Base-by-base conservation (phyloP, 306 rosid species). In the Lagenaria siceraria region DNA sequence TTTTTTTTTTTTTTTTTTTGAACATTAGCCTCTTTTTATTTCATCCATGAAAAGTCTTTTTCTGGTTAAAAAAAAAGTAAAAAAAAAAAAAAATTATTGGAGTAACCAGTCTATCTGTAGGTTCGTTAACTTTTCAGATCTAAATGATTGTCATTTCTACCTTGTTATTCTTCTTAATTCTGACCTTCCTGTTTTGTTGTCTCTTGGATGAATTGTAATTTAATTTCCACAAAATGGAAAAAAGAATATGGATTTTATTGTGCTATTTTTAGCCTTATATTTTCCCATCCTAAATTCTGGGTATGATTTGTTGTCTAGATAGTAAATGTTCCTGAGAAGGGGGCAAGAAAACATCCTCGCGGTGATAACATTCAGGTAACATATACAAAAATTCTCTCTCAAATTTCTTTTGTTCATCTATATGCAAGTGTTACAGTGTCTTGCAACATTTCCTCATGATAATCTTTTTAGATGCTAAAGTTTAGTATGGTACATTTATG, bases 311-410 rank as follows among this genome's bases (percentile, higher is more conserved):
- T 73, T 73, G 61, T 49, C 84, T 90, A 94, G 98, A 86, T 94
- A 82, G 97, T 94, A 79, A 94, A 94, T 83, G 97, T 94, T 89
- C 98, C 98, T 43, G 98, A 94, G 83, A 94, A 94, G 90, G 97
- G 97, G 77, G 93, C 97, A 18, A 85, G 97, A 84, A 94, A 94
- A 87, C 91, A 92, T 84, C 97, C 97, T 46, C 86, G 97, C 74
- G 96, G 98, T 17, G 98, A 94, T 80, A 92, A 89, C 93, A 89
- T 92, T 83, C 98, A 94, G 97, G 98, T 94, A 73, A 49, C 19
- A 73, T 73, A 85, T 61, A 59, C 74, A 31, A 63, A 54, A 38
- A 42, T 42, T 27, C 52, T 21, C 24, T 69, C 13, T 5, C 49
- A 38, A 51, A 64, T 18, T 25, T 52, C 49, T 9, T 27, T 62